These are phyloP conservation scores for Magnaporthales sp. DNA, from an alignment of 2,329 filamentous ascomycete species.

Conservation along the genomic window DNA sequence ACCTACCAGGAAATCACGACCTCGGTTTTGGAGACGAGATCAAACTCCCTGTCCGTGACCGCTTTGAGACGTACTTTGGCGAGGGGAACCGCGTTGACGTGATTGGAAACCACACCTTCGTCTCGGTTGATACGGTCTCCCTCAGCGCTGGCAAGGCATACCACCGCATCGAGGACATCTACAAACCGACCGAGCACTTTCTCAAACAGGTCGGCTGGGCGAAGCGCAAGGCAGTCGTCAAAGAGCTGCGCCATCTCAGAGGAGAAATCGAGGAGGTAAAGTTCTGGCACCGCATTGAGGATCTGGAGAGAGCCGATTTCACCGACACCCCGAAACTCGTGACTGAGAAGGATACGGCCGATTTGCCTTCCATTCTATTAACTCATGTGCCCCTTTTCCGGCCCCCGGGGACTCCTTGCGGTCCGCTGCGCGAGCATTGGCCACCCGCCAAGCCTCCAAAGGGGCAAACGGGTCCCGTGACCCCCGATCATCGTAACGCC, in stretches of 20 bases:
- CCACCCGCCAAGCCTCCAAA: constrained; percentile 58
- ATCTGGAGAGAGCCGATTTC: constrained; percentile 35
- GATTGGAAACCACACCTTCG: constrained; percentile 89
- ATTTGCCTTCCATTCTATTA: constrained; percentile 81
- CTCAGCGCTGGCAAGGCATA: constrained; percentile 61
- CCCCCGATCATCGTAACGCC: constrained; percentile 64
- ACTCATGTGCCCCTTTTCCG: constrained; percentile 89
- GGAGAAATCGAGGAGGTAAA: constrained; percentile 47
- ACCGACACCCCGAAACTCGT: constrained; percentile 29
- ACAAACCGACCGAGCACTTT: constrained; percentile 68
- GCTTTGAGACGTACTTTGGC: constrained; percentile 85
- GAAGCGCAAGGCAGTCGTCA: constrained; percentile 60
- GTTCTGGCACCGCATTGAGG: constrained; percentile 52
- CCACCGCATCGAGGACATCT: constrained; percentile 53
- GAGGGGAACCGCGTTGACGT: constrained; percentile 86
- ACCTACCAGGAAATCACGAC: constrained; percentile 90
- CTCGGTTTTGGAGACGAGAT: constrained; percentile 83
- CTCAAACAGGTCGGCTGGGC: constrained; percentile 54
- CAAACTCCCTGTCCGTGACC: constrained; percentile 67
- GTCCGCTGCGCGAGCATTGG: constrained; percentile 75
- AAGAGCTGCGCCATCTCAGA: constrained; percentile 58
- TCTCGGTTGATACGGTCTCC: constrained; percentile 83
- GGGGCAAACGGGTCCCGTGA: constrained; percentile 43
- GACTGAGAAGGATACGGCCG: constrained; percentile 32
- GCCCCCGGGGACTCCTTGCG: constrained; percentile 74